phyloP scores from a whole-genome alignment of 768 basidiomycete genomes.

The Atractiella rhizophila region DNA sequence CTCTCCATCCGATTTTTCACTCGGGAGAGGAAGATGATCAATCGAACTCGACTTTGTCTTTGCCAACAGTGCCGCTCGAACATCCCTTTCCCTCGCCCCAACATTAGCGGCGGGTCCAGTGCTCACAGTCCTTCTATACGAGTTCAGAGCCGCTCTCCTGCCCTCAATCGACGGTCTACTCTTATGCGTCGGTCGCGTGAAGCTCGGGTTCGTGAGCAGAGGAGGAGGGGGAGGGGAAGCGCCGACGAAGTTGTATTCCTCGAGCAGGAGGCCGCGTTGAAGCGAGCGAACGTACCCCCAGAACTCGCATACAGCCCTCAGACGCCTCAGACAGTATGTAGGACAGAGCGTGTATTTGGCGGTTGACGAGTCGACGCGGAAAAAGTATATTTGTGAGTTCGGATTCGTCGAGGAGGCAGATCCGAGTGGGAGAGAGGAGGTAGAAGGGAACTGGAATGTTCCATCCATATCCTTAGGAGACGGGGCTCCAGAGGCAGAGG shows the following conservation, averaged over 20 bases:
- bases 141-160: neutral
- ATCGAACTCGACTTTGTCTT: neutral
- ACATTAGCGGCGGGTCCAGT: neutral
- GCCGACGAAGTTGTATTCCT: constrained; percentile 14
- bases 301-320: constrained; percentile 18
- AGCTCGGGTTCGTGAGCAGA: too few species aligned
- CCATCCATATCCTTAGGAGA: neutral
- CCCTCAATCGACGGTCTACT: neutral
- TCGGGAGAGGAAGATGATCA: too few species aligned
- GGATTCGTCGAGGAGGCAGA: neutral
- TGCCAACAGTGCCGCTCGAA: too few species aligned
- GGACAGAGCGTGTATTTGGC: constrained; percentile 15
- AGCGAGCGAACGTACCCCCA: constrained; percentile 16
- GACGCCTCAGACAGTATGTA: constrained; percentile 14
- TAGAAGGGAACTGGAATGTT: constrained; percentile 6
- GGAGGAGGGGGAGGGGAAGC: too few species aligned
- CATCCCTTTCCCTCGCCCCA: neutral
- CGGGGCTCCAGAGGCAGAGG: neutral
- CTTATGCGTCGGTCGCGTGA: too few species aligned
- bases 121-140: neutral
- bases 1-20: too few species aligned
- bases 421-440: neutral
- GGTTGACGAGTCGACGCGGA: constrained; percentile 8
- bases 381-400: constrained; percentile 13
- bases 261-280: constrained; percentile 14